Conservation (phyloP, 768 basidiomycete species). For the Pulveroboletus sp. region DNA sequence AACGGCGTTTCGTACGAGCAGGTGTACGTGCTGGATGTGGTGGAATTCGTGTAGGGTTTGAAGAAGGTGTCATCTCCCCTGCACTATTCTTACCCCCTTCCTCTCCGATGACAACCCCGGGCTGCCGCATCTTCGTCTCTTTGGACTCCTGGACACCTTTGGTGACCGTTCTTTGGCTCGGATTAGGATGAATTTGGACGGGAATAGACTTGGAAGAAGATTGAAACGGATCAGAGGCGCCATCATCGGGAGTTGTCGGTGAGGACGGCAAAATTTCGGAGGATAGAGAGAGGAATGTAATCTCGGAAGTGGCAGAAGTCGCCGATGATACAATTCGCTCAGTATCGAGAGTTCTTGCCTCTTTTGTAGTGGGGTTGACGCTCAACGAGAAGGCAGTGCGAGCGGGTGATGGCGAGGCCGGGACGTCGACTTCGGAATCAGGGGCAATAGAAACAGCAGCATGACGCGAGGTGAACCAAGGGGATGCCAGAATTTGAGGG, state of each 20-base stretch:
- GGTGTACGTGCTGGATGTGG: slow-evolving; percentile 81
- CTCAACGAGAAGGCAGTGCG: slow-evolving; percentile 29
- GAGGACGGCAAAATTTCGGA: slow-evolving; percentile 48
- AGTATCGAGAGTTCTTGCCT: slow-evolving; percentile 9
- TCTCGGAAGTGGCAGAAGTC: slow-evolving; percentile 34
- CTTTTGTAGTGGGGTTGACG: slow-evolving; percentile 14
- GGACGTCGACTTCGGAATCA: slow-evolving; percentile 15
- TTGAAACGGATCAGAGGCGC: slow-evolving; percentile 39
- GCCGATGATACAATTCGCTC: slow-evolving; percentile 45
- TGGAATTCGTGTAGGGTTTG: slow-evolving; percentile 34
- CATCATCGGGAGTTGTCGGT: slow-evolving; percentile 55
- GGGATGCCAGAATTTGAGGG: slow-evolving; percentile 76
- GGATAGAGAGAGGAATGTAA: slow-evolving; percentile 51
- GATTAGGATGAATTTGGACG: slow-evolving; percentile 43
- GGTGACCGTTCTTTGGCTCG: slow-evolving; percentile 58
- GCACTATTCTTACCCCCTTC: slow-evolving; percentile 21
- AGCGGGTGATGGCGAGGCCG: slow-evolving; percentile 31
- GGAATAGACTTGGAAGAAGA: slow-evolving; percentile 13
- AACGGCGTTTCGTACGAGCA: slow-evolving; percentile 91
- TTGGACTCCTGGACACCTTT: slow-evolving; percentile 32
- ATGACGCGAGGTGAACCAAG: slow-evolving; percentile 66
- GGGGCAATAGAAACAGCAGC: slow-evolving; percentile 1
- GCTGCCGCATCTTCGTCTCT: slow-evolving; percentile 33
- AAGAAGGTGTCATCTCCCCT: slow-evolving; percentile 7
- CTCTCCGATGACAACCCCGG: slow-evolving; percentile 54